These are phyloP conservation scores for carrot (Daucus carota) DNA, from an alignment of 129 eudicot genomes.

Conservation along the genomic window DNA sequence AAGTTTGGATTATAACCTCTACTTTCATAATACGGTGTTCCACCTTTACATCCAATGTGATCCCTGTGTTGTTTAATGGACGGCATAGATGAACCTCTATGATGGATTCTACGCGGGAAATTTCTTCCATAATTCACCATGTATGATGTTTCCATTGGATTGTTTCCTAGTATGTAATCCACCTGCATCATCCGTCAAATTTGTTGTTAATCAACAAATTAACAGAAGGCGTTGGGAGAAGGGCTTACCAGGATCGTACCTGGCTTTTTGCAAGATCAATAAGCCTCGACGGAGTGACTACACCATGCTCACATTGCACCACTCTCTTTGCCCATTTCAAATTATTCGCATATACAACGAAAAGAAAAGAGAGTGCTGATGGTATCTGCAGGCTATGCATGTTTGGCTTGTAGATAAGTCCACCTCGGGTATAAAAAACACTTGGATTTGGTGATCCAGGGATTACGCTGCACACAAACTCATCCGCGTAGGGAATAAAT, in stretches of 20 bases:
- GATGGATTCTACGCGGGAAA: constrained; percentile 29
- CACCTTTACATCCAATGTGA: constrained; percentile 17
- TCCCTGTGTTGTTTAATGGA: constrained; percentile 5
- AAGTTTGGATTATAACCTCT: constrained; percentile 16
- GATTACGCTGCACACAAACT: constrained; percentile 21
- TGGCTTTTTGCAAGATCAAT: constrained; percentile 19
- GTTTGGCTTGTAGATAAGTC: constrained; percentile 19
- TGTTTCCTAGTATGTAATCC: constrained; percentile 31
- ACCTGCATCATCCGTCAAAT: constrained; percentile 12
- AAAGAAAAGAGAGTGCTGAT: constrained; percentile 22
- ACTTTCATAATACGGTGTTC: constrained; percentile 11
- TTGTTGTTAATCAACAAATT: background rate
- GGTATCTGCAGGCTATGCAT: constrained; percentile 17
- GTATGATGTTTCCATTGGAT: constrained; percentile 35
- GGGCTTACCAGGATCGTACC: too few species aligned
- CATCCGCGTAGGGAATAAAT: constrained; percentile 20
- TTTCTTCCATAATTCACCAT: constrained; percentile 37
- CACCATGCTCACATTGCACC: constrained; percentile 16
- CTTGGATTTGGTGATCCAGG: constrained; percentile 24
- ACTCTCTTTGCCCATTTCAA: constrained; percentile 3
- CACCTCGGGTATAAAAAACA: constrained; percentile 23
- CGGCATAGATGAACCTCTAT: constrained; percentile 25
- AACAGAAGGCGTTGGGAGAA: background rate
- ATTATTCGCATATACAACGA: constrained; percentile 21
- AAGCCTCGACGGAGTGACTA: constrained; percentile 6